Percentiles rank a stretch among this genome's conserved stretches.
phyloP scores from a whole-genome alignment of 805 yeast genomes.

The Myxozyma monticola region DNA sequence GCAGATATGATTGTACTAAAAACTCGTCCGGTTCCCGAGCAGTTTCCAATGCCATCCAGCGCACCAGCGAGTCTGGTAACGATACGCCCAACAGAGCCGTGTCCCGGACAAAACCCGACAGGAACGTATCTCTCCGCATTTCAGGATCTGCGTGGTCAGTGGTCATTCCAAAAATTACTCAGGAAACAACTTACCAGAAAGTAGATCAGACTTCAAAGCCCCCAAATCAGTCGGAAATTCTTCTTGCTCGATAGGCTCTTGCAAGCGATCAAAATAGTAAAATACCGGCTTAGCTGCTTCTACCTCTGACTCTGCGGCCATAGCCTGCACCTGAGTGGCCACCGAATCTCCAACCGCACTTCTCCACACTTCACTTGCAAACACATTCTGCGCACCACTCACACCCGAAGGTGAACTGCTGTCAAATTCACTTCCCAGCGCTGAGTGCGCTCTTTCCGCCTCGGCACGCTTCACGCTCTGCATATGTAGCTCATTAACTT shows the following conservation, averaged over 20 bases:
- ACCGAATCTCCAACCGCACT: slow-evolving; percentile 1
- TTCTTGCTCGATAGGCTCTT: too few relatives aligned
- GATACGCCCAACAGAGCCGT: slow-evolving; percentile 9
- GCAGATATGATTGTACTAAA: slow-evolving; percentile 5
- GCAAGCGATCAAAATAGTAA: slow-evolving; percentile 4
- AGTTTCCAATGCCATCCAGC: slow-evolving; percentile 16
- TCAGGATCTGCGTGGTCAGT: background rate
- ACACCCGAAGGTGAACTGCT: too few relatives aligned
- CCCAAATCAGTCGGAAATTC: too few relatives aligned
- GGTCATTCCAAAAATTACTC: background rate
- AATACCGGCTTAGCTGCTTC: background rate
- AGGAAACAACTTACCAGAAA: background rate
- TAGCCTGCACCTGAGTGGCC: slow-evolving; percentile 2
- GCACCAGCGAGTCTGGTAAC: slow-evolving; percentile 3
- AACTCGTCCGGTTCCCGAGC: slow-evolving; percentile 17
- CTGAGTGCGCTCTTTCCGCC: too few relatives aligned
- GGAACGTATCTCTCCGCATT: slow-evolving; percentile 10
- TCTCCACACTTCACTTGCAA: slow-evolving; percentile 1
- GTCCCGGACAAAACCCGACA: slow-evolving; percentile 12
- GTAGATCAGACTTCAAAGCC: background rate
- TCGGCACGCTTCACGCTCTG: too few relatives aligned
- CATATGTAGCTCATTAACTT: background rate
- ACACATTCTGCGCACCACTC: too few relatives aligned
- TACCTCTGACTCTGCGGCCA: background rate
- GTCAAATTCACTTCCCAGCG: too few relatives aligned